Base-by-base conservation (phyloP, 768 basidiomycete species). In the Royoungia palumana region DNA sequence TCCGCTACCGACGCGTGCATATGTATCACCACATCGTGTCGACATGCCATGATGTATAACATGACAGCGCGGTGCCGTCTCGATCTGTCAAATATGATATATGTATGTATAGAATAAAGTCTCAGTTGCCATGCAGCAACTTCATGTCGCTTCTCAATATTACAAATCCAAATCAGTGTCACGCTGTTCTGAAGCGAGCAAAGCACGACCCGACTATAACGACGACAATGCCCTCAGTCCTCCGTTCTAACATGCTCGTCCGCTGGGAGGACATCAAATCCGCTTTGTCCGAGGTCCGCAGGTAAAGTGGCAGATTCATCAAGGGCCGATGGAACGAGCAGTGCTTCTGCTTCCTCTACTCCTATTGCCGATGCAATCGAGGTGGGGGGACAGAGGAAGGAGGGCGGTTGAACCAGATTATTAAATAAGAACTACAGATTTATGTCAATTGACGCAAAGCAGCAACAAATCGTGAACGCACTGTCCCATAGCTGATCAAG, bases 241-340 rank as follows among this genome's bases (percentile, higher is more conserved):
- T 60, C 55, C 19, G 50, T 50, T 39, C 64, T 59, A 20, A 69
- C 56, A 24, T 66, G 61, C 25, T 62, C 58, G 44, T 77, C 71
- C 45, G 72, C 71, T 14, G 87, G 86, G 17, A 90, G 72, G 24
- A 93, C 88, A 65, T 94, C 92, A 63, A 77, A 94, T 13, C 93
- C 93, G 52, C 82, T 75, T 67, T 80, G 79, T n/a, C 89, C 89
- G 20, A 94, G 74, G 60, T 88, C 87, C 4, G 80, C 83, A 17
- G 93, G 93, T 9, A 93, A 73, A 11, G 72, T 76, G n/a, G 89
- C 89, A 0, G 90, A 92, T 66, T 92, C 89, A 48, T 92, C 89
- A 44, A 92, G 70, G 17, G 49, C 42, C 19, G 71, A 64, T 11
- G 49, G 24, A 12, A 70, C 58, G 24, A 83, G 69, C 17, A 84